These are phyloP conservation scores for Craterostigma plantagineum DNA, from an alignment of 257 asterid species.

Conservation along the genomic window DNA sequence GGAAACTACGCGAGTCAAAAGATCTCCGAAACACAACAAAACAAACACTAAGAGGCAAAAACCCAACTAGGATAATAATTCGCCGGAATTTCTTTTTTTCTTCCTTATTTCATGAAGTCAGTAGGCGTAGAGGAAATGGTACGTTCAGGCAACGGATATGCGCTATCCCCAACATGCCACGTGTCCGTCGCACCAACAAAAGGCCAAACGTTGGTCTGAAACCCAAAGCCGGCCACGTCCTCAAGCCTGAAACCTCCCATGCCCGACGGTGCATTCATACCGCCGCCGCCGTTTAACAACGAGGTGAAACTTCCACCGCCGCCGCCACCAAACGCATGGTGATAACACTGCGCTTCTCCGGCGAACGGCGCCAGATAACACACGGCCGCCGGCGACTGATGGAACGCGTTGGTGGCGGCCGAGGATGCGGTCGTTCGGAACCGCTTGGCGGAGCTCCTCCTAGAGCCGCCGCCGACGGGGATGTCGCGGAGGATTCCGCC, in stretches of 20 bases:
- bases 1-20: too few relatives aligned
- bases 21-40: too few relatives aligned
- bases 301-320: slow-evolving; percentile 39
- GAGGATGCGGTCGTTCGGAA: slow-evolving; percentile 12
- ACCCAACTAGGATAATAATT: too few relatives aligned
- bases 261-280: slow-evolving; percentile 25
- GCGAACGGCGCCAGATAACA: slow-evolving; percentile 15
- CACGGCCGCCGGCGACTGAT: slow-evolving; percentile 1
- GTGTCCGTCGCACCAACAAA: slow-evolving; percentile 15
- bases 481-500: slow-evolving; percentile 59
- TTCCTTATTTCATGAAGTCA: too few relatives aligned
- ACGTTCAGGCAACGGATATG: not conserved
- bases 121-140: too few relatives aligned
- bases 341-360: slow-evolving; percentile 12
- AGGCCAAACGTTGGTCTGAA: slow-evolving; percentile 33
- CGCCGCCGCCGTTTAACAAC: slow-evolving; percentile 24
- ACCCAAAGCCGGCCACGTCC: slow-evolving; percentile 28
- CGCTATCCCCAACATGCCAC: slow-evolving; percentile 10
- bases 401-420: not conserved
- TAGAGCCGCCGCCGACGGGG: slow-evolving; percentile 56
- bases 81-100: too few relatives aligned
- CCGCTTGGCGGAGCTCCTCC: slow-evolving; percentile 50
- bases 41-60: too few relatives aligned
- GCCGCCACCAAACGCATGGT: slow-evolving; percentile 13
- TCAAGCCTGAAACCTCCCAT: slow-evolving; percentile 37